A percentile compares a stretch with the other conserved stretches of the same genome.
phyloP scores from a whole-genome alignment of 2,329 filamentous ascomycete species.

The Colletotrichum tropicicola region DNA sequence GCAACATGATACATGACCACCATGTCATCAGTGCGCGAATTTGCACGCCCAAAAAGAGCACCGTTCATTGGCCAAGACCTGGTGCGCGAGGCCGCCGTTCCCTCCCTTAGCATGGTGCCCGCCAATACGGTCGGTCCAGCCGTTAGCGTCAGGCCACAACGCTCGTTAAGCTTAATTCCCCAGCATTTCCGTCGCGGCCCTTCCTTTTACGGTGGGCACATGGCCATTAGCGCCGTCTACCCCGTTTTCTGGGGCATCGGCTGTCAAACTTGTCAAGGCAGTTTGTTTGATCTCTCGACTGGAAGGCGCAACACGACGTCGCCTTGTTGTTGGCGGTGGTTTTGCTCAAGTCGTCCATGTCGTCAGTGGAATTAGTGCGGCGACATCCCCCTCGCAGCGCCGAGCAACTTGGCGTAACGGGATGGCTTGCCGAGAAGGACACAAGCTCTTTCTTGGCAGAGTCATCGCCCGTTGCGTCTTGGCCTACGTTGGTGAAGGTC shows the following conservation, averaged over 20 bases:
- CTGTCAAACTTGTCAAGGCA: conserved; percentile 15
- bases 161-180: conserved; percentile 28
- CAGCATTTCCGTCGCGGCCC: background rate
- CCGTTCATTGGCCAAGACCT: conserved; percentile 18
- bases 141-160: conserved; percentile 12
- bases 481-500: conserved; percentile 7
- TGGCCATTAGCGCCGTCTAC: background rate
- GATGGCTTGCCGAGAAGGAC: conserved; percentile 28
- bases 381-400: conserved; percentile 28
- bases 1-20: background rate
- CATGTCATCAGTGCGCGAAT: conserved; percentile 3
- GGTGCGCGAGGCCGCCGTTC: background rate
- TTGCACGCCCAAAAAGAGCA: background rate
- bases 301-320: background rate
- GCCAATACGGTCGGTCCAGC: too few relatives aligned
- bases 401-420: conserved; percentile 28
- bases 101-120: too few relatives aligned
- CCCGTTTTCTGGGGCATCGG: background rate
- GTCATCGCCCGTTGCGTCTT: conserved; percentile 22
- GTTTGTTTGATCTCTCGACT: conserved; percentile 22
- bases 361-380: conserved; percentile 15
- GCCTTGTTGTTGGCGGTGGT: background rate
- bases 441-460: conserved; percentile 32
- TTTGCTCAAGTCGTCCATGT: background rate
- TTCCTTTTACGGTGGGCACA: conserved; percentile 17